These are phyloP conservation scores for Ettlia oleoabundans DNA, from an alignment of 139 green algal species.

Conservation along the genomic window DNA sequence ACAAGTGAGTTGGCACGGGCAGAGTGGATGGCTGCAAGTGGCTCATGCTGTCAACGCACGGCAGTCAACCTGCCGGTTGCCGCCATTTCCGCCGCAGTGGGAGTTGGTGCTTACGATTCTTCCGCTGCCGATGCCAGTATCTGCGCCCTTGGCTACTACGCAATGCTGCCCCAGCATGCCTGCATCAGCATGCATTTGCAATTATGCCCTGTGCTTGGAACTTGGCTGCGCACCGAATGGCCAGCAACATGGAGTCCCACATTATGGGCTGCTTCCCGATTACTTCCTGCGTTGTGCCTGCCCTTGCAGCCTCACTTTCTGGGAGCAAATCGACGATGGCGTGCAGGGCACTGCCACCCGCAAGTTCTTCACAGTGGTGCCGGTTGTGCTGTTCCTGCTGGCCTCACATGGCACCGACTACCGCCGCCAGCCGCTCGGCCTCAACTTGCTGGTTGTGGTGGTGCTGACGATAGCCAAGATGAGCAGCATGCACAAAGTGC, in stretches of 20 bases:
- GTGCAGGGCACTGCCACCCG: slow-evolving; percentile 79
- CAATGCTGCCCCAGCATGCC: no score
- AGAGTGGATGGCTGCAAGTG: not conserved
- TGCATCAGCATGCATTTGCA: no score
- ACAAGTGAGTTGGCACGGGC: slow-evolving; percentile 42
- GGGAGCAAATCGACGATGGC: slow-evolving; percentile 83
- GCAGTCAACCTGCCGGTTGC: not conserved
- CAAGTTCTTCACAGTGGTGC: slow-evolving; percentile 90
- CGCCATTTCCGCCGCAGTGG: not conserved
- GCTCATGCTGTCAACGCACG: not conserved
- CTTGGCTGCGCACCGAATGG: no score
- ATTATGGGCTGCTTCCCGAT: no score
- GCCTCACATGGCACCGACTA: slow-evolving; percentile 88
- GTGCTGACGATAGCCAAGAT: slow-evolving; percentile 87
- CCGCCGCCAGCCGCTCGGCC: slow-evolving; percentile 78
- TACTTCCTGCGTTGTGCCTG: not conserved
- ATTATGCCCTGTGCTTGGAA: no score
- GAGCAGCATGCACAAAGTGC: slow-evolving; percentile 84
- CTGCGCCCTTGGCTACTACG: no score
- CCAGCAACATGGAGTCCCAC: no score
- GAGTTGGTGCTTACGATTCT: no score
- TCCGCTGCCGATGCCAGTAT: no score
- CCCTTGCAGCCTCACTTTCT: slow-evolving; percentile 82
- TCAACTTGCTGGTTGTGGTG: slow-evolving; percentile 86
- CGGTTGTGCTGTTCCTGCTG: slow-evolving; percentile 84